These are phyloP conservation scores for Thalassiosira sp. DNA, from an alignment of 352 stramenopile species.

Conservation along the genomic window DNA sequence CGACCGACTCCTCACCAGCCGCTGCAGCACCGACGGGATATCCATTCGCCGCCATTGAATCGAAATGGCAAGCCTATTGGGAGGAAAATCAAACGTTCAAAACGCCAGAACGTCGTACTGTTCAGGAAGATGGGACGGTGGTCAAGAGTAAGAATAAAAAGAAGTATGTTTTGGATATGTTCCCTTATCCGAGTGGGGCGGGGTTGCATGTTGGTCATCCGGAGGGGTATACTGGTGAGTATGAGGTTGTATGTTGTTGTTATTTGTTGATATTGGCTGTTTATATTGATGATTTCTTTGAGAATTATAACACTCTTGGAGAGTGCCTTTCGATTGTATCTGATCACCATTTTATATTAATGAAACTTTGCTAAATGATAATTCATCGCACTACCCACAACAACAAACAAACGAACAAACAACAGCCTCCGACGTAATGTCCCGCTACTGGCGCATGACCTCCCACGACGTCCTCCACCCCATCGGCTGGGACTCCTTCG, in stretches of 20 bases:
- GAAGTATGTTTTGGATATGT: conserved; percentile 94
- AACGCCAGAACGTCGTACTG: conserved; percentile 58
- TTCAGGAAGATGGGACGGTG: conserved; percentile 20
- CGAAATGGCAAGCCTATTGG: conserved; percentile 88
- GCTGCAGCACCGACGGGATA: conserved; percentile 36
- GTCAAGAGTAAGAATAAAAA: conserved; percentile 76
- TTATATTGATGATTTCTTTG: background rate
- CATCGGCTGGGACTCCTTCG: conserved; percentile 99
- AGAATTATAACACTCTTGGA: no score
- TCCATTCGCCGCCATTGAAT: conserved; percentile 80
- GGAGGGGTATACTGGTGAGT: conserved; percentile 92
- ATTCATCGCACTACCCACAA: background rate
- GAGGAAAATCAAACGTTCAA: conserved; percentile 84
- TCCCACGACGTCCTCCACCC: conserved; percentile 97
- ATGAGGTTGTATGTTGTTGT: background rate
- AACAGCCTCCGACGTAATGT: conserved; percentile 95
- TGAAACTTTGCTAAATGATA: no score
- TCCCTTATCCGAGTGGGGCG: conserved; percentile 96
- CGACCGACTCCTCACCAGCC: background rate
- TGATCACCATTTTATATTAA: no score
- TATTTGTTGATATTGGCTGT: background rate
- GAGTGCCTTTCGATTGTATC: no score
- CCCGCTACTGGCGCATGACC: conserved; percentile 96
- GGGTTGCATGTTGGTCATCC: conserved; percentile 98
- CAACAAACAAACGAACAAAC: conserved; percentile 4